Evolutionary conservation across 78 protist species (phyloP).

Genomic region (slime mould (Dictyostelium discoideum)): DNA sequence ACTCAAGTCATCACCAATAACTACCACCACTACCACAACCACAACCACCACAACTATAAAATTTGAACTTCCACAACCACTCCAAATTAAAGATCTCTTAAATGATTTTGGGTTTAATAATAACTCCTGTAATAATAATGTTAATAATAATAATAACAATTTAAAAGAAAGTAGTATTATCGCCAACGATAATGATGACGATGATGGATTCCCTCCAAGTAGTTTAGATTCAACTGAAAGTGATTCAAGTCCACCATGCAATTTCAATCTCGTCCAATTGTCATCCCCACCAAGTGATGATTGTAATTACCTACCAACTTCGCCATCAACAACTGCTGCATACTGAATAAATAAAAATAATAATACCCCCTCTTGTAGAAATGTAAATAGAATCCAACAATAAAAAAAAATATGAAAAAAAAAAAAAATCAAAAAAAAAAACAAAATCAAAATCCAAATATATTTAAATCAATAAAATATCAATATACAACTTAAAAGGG

Average conservation of each 20-base stretch:
- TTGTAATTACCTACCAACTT: neutral
- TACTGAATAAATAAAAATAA: neutral
- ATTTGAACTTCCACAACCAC: neutral
- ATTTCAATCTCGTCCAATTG: neutral
- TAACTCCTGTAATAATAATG: no score
- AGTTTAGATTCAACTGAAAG: conserved; percentile 9
- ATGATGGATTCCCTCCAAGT: neutral
- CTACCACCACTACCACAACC: neutral
- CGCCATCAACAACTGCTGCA: neutral
- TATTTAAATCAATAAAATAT: neutral
- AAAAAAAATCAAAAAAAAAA: neutral
- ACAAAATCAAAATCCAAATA: neutral
- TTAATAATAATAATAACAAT: no score
- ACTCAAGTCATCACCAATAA: neutral
- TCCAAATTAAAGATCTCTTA: neutral
- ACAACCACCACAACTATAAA: neutral
- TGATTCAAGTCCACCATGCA: neutral
- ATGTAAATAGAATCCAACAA: neutral
- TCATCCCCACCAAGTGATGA: neutral
- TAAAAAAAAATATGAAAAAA: neutral
- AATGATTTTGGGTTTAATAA: neutral
- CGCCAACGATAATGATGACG: neutral
- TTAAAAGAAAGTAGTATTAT: neutral
- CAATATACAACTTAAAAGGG: neutral
- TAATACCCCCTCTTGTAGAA: neutral